phyloP scores from a whole-genome alignment of 2,329 filamentous ascomycete species.

The Fusarium palustre region DNA sequence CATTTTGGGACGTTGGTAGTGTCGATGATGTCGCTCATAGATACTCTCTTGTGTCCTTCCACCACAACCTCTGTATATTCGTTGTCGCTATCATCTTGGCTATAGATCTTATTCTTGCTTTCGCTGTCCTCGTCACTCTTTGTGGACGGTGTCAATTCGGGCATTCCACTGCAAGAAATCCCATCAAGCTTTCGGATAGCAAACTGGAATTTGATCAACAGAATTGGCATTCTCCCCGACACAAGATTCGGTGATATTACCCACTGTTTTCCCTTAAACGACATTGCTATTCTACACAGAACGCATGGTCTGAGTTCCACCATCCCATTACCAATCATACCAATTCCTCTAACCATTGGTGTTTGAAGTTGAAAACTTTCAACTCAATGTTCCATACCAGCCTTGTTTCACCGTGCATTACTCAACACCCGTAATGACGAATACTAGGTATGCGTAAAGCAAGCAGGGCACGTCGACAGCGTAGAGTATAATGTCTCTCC shows the following conservation, averaged over 20 bases:
- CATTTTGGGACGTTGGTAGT: constrained; percentile 29
- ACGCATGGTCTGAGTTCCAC: background rate
- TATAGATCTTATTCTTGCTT: constrained; percentile 23
- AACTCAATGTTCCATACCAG: background rate
- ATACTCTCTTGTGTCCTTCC: constrained; percentile 47
- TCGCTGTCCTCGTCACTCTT: constrained; percentile 28
- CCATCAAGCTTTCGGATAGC: background rate
- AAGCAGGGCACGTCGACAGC: background rate
- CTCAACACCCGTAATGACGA: background rate
- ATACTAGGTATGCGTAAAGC: background rate
- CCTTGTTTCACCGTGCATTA: background rate
- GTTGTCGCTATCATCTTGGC: constrained; percentile 23
- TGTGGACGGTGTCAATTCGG: constrained; percentile 29
- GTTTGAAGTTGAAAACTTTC: constrained; percentile 7
- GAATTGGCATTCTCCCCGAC: background rate
- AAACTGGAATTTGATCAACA: background rate
- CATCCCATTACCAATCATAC: background rate
- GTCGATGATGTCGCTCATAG: constrained; percentile 31
- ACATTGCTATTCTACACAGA: background rate
- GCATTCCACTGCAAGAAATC: background rate
- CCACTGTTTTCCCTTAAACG: background rate
- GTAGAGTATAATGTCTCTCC: background rate
- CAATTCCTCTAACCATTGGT: background rate
- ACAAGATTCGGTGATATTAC: background rate
- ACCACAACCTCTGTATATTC: constrained; percentile 42